Base-by-base conservation (phyloP, 2,329 filamentous ascomycete genomes). In the Sordariomycetes sp. region DNA sequence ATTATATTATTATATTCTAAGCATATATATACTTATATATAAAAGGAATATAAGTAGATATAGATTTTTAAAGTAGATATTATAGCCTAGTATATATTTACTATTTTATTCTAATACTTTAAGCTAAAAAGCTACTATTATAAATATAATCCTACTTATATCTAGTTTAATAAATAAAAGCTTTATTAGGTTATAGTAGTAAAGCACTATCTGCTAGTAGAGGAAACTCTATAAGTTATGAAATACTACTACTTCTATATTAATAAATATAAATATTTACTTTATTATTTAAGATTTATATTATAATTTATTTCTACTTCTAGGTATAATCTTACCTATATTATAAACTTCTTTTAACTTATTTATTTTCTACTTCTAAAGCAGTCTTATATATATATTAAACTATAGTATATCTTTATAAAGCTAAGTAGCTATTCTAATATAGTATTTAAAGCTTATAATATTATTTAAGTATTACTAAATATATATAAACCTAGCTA, bases 161-260 rank as follows among this genome's bases (percentile, higher is more conserved):
- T 57, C 20, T 56, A 28, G 25, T 35, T 48, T 32, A 54, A 37
- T 53, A 48, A 34, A 16, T 14, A n/a, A 53, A 53, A 35, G 18
- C 18, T 43, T 59, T 37, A 37, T 54, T n/a, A 25, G 46, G 28
- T 24, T 60, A 56, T 64, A 57, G 62, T 59, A 12, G 65, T 65
- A 59, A 65, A 69, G 40, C 63, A 64, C n/a, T n/a, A n/a, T n/a
- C 52, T 65, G 64, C 43, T 12, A 56, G 25, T n/a, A 48, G 20
- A 46, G 8, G 7, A 56, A 46, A 10, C 11, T 3, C 35, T 46
- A 51, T 51, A 25, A n/a, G 50, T 57, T 24, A 25, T 48, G 32
- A 51, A 28, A 28, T 57, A 57, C 22, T 50, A 34, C 50, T 10
- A 24, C 37, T 24, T 56, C 32, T 35, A 8, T 51, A 32, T 22